Percentiles rank a stretch among this genome's conserved stretches.
Evolutionary conservation across 169 alveolate species (phyloP).

Genomic region (Cyclospora cayetanensis): DNA sequence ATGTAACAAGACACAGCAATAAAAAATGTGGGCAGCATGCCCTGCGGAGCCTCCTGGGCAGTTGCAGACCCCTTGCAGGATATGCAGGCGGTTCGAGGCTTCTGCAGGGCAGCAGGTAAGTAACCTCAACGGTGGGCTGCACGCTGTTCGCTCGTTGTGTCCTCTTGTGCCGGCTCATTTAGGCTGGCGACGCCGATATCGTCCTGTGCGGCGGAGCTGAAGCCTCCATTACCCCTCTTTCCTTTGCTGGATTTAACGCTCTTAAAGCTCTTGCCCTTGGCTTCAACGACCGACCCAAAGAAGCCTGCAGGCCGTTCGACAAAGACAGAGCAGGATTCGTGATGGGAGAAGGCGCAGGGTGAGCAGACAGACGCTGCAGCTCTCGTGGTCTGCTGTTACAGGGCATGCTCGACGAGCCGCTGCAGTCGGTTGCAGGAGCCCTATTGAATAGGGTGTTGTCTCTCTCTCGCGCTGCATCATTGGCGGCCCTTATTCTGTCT

Average conservation of each 20-base stretch:
- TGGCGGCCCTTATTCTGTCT: background rate
- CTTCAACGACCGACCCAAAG: constrained; percentile 83
- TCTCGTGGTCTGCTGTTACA: background rate
- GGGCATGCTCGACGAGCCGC: background rate
- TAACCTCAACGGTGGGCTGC: no score
- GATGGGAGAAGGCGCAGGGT: constrained; percentile 91
- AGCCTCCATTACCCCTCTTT: constrained; percentile 83
- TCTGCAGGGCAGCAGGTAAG: no score
- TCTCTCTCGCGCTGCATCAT: background rate
- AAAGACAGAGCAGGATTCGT: constrained; percentile 89
- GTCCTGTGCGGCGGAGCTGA: constrained; percentile 90
- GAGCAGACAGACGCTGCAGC: background rate
- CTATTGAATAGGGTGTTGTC: background rate
- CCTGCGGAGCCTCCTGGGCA: no score
- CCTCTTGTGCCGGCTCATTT: no score
- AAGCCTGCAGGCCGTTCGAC: constrained; percentile 90
- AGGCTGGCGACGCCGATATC: constrained; percentile 83
- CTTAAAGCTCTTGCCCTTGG: constrained; percentile 84
- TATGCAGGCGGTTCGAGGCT: no score
- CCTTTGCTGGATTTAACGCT: constrained; percentile 82
- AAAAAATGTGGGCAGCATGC: no score
- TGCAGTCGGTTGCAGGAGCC: background rate
- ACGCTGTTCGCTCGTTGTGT: no score
- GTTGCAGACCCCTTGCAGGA: no score
- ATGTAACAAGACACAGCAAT: no score